Conservation (phyloP, 1,284 basidiomycete species). For the Heterobasidion occidentale region DNA sequence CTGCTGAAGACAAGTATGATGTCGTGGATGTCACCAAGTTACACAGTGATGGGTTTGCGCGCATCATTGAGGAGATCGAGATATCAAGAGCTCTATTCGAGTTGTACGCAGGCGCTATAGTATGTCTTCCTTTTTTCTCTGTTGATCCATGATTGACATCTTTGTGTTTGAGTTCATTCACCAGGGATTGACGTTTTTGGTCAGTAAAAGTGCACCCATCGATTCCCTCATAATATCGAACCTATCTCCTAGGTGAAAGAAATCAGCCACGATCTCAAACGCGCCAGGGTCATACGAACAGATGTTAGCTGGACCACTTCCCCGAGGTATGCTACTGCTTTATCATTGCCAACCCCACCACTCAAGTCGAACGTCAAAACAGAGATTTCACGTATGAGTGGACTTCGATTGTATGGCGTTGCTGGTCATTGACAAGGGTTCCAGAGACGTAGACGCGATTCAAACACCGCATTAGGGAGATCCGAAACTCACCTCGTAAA, state of each 20-base stretch:
- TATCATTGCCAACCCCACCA: background rate
- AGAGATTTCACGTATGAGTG: constrained; percentile 68
- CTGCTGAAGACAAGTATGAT: constrained; percentile 72
- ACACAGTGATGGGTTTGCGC: constrained; percentile 29
- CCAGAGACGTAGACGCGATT: constrained; percentile 70
- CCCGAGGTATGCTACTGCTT: constrained; percentile 43
- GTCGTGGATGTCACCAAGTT: constrained; percentile 60
- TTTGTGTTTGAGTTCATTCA: constrained; percentile 58
- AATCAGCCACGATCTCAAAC: constrained; percentile 72
- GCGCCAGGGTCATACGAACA: constrained; percentile 62
- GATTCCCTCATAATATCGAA: background rate
- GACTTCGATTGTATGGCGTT: background rate
- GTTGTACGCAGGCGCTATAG: constrained; percentile 73
- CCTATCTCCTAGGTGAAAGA: constrained; percentile 54
- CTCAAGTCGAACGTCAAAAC: background rate
- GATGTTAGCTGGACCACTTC: constrained; percentile 84
- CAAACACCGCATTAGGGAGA: constrained; percentile 75
- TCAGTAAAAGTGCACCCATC: constrained; percentile 18
- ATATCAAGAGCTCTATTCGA: constrained; percentile 81
- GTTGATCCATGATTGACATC: background rate
- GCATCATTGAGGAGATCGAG: constrained; percentile 82
- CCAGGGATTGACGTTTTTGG: constrained; percentile 72
- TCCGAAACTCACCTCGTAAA: constrained; percentile 48
- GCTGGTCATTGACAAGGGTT: background rate
- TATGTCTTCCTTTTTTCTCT: constrained; percentile 22